A percentile compares a stretch with the other conserved stretches of the same genome.
phyloP scores from a whole-genome alignment of 495 filamentous ascomycete species.

The Tuber brumale region DNA sequence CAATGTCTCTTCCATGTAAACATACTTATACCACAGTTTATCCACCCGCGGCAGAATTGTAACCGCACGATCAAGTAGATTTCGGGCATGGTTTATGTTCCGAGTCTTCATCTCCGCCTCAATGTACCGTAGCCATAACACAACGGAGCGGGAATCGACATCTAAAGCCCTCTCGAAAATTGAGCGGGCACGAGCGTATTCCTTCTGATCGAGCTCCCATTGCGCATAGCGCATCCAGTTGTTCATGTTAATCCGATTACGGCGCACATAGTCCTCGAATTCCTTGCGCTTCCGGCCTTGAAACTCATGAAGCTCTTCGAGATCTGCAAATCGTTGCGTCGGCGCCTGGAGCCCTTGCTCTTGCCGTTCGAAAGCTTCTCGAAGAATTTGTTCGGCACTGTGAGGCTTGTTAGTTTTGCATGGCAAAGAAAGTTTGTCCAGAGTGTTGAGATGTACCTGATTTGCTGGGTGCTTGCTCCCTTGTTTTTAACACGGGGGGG shows the following conservation, averaged over 20 bases:
- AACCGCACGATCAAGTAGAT: slow-evolving; percentile 88
- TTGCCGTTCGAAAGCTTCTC: slow-evolving; percentile 96
- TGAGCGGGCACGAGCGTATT: slow-evolving; percentile 89
- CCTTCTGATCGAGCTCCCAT: slow-evolving; percentile 98
- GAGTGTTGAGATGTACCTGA: slow-evolving; percentile 24
- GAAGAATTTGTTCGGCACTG: slow-evolving; percentile 90
- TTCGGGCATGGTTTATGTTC: slow-evolving; percentile 96
- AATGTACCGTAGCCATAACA: slow-evolving; percentile 77
- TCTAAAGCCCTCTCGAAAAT: slow-evolving; percentile 95
- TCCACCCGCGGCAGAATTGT: slow-evolving; percentile 84
- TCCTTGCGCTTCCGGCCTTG: slow-evolving; percentile 93
- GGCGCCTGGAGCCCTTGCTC: slow-evolving; percentile 81
- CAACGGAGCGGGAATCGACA: slow-evolving; percentile 76
- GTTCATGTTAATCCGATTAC: slow-evolving; percentile 91
- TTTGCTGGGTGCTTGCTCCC: slow-evolving; percentile 52
- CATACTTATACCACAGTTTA: slow-evolving; percentile 98
- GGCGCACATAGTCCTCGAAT: slow-evolving; percentile 95
- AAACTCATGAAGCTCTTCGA: slow-evolving; percentile 97
- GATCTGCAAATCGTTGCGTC: slow-evolving; percentile 88
- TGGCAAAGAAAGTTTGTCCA: slow-evolving; percentile 3
- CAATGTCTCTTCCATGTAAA: slow-evolving; percentile 97
- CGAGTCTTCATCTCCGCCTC: slow-evolving; percentile 94
- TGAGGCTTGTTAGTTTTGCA: slow-evolving; percentile 22
- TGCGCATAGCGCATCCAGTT: slow-evolving; percentile 98
- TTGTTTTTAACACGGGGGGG: slow-evolving; percentile 98